Base-by-base conservation (phyloP, 2,329 filamentous ascomycete species). In the Fusarium staphyleae region DNA sequence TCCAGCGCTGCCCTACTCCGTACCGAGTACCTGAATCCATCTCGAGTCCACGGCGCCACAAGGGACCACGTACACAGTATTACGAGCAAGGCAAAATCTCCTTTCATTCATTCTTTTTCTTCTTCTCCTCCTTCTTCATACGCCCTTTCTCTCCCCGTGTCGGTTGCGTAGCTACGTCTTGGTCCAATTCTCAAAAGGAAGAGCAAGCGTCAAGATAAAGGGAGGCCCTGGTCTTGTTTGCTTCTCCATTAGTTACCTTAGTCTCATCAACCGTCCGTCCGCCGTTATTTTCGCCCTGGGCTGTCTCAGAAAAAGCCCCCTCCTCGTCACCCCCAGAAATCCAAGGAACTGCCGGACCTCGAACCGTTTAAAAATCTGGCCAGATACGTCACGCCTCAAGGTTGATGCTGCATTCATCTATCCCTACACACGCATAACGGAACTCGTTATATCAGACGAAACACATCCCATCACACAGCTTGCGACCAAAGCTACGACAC, bases 231-330 rank as follows among this genome's bases (percentile, higher is more conserved):
- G 19, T 22, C 16, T 50, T 65, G 46, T 52, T 66, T 63, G 55
- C 58, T 58, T 62, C 49, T 65, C 48, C 47, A 24, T 34, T 39
- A 32, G 36, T n/a, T 39, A 48, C 47, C 24, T 34, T 39, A 32
- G 36, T n/a, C 36, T 24, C 42, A 52, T 57, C 44, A 45, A 48
- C 39, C 29, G 18, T 41, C 36, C 36, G 24, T 30, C 51, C 51
- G 42, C 47, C 55, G 60, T 60, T n/a, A n/a, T 41, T 52, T 48
- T 52, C 49, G 54, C 42, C 58, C 54, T 59, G 42, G 30, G 26
- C 34, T 59, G 58, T 61, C 58, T 61, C 58, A 55, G 49, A 55
- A 39, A 41, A 48, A 33, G 32, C 53, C 58, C 57, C 50, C 52
- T 35, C 26, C 22, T 48, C 51, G 18, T 34, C 39, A 19, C 24